These are phyloP conservation scores for Sclerotinia trifoliorum DNA, from an alignment of 2,329 filamentous ascomycete genomes.

Conservation along the genomic window DNA sequence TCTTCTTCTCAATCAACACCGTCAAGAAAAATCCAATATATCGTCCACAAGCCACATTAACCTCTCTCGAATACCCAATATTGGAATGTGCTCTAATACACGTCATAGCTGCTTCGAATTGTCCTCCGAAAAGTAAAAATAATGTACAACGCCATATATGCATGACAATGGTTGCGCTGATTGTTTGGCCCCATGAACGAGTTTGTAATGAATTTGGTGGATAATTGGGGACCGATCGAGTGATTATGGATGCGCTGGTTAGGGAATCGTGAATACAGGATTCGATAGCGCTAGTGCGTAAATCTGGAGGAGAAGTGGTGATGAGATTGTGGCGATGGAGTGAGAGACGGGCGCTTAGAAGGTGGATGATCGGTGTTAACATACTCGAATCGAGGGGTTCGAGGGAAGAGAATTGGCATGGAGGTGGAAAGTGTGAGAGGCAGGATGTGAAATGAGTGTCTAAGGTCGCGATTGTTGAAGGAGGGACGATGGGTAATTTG, in stretches of 20 bases:
- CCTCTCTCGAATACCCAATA: constrained; percentile 68
- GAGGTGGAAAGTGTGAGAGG: constrained; percentile 70
- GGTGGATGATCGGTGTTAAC: constrained; percentile 71
- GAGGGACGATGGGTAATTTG: constrained; percentile 63
- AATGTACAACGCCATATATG: constrained; percentile 88
- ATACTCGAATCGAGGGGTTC: constrained; percentile 70
- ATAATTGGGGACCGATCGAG: constrained; percentile 54
- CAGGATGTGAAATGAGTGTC: constrained; percentile 79
- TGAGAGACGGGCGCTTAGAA: constrained; percentile 80
- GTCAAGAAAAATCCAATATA: constrained; percentile 80
- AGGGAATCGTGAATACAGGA: constrained; percentile 71
- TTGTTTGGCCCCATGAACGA: constrained; percentile 32
- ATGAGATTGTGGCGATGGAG: constrained; percentile 87
- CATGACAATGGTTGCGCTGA: constrained; percentile 72
- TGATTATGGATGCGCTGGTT: constrained; percentile 76
- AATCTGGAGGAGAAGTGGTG: constrained; percentile 63
- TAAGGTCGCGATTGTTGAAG: constrained; percentile 70
- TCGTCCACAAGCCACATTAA: constrained; percentile 76
- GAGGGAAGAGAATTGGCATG: constrained; percentile 66
- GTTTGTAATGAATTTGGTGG: constrained; percentile 34
- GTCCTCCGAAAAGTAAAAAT: constrained; percentile 72
- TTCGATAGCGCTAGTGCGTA: constrained; percentile 70
- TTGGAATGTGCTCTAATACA: constrained; percentile 70
- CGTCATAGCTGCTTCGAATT: constrained; percentile 68
- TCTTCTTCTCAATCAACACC: constrained; percentile 56